phyloP scores from a whole-genome alignment of 345 rosid genomes.

The Bruguiera sexangula region DNA sequence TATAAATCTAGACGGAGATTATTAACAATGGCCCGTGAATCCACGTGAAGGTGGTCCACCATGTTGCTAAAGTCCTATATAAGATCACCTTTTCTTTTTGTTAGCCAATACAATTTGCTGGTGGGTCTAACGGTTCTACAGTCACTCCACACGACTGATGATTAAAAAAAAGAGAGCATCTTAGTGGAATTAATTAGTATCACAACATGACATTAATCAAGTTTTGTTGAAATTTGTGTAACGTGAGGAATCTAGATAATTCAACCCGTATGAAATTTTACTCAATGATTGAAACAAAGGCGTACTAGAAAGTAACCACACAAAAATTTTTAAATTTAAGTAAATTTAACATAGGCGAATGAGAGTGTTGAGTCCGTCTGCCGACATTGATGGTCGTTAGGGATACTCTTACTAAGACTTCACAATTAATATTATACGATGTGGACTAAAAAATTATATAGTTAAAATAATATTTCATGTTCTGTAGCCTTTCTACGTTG shows the following conservation, averaged over 20 bases:
- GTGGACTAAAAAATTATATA: neutral
- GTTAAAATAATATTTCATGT: neutral
- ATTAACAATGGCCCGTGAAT: conserved; percentile 46
- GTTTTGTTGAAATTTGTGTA: conserved; percentile 4
- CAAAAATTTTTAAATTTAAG: too few species aligned
- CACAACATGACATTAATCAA: neutral
- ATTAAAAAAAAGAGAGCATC: conserved; percentile 3
- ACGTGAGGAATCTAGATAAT: neutral
- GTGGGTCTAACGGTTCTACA: too few species aligned
- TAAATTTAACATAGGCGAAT: too few species aligned
- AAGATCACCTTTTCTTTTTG: too few species aligned
- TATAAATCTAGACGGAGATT: conserved; percentile 22
- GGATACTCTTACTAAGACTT: too few species aligned
- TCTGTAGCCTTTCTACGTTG: too few species aligned
- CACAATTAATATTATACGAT: neutral
- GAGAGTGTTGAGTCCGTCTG: too few species aligned
- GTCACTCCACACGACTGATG: neutral
- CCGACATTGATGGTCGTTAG: too few species aligned
- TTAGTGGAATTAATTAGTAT: neutral
- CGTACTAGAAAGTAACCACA: too few species aligned
- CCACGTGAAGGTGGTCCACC: conserved; percentile 53
- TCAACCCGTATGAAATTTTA: too few species aligned
- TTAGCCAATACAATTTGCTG: too few species aligned
- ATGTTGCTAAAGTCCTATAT: conserved; percentile 18
- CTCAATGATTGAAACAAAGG: too few species aligned